These are phyloP conservation scores for Dendrobium catenatum DNA, from an alignment of 106 monocot genomes.

Conservation along the genomic window DNA sequence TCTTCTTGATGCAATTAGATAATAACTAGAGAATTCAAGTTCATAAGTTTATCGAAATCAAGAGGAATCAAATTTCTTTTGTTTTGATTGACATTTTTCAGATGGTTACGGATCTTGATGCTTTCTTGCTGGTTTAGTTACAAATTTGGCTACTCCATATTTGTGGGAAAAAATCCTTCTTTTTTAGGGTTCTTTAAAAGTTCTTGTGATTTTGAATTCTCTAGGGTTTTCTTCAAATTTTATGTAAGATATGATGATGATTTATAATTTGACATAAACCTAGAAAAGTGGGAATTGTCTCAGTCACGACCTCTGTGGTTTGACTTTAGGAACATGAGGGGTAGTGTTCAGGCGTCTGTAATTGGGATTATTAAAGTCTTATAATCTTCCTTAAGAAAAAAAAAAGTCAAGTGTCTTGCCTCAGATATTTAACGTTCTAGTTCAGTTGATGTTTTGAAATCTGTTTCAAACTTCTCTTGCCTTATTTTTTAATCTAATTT, in stretches of 20 bases:
- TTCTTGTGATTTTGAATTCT: neutral
- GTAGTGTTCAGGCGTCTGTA: neutral
- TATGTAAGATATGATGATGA: neutral
- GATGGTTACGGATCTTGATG: neutral
- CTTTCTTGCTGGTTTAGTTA: neutral
- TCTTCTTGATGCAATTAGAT: neutral
- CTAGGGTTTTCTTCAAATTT: neutral
- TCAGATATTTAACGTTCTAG: neutral
- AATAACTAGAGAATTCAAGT: neutral
- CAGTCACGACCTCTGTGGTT: neutral
- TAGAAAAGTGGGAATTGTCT: neutral
- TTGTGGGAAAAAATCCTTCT: neutral
- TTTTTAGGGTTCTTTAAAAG: neutral
- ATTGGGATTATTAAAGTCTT: neutral
- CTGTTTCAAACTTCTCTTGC: no score
- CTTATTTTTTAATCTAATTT: no score
- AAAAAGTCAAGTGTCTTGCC: neutral
- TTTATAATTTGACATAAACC: neutral
- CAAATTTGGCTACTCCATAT: neutral
- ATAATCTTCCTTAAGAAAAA: neutral
- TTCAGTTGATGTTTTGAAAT: neutral
- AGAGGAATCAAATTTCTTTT: neutral
- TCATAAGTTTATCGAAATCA: neutral
- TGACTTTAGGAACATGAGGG: neutral
- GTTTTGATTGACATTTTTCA: no score